Evolutionary conservation across 106 monocot species (phyloP).

Genomic region (Allium fistulosum): DNA sequence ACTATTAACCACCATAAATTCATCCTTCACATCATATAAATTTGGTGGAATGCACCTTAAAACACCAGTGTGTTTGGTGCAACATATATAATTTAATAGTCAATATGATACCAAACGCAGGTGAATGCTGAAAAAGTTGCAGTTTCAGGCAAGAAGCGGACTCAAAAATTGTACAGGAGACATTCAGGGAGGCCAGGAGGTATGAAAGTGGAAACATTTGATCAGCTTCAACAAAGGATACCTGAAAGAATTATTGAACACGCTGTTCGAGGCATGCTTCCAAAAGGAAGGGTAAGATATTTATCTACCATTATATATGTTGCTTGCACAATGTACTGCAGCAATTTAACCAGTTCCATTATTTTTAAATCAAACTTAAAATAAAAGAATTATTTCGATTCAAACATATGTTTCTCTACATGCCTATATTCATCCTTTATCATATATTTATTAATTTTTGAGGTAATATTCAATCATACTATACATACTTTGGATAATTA

Average conservation of each 20-base stretch:
- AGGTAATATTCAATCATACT: no score
- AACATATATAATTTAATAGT: neutral
- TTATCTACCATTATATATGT: no score
- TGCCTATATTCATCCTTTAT: no score
- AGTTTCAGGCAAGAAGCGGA: slow-evolving; percentile 87
- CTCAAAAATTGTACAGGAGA: slow-evolving; percentile 84
- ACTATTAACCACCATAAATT: no score
- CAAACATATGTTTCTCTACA: no score
- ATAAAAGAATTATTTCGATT: no score
- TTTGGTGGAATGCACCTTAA: neutral
- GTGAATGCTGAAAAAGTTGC: slow-evolving; percentile 96
- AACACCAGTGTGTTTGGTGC: neutral
- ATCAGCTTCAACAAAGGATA: slow-evolving; percentile 89
- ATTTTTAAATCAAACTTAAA: no score
- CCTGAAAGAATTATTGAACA: slow-evolving; percentile 92
- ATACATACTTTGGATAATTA: no score
- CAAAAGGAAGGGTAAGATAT: slow-evolving; percentile 79
- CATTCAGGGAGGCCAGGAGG: slow-evolving; percentile 98
- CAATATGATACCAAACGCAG: slow-evolving; percentile 22
- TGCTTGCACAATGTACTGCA: no score
- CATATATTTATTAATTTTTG: no score
- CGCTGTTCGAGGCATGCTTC: slow-evolving; percentile 95
- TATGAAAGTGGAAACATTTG: slow-evolving; percentile 85
- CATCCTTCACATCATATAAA: no score
- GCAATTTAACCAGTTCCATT: no score